Conservation (phyloP, 441 rosid species). For the Aleurites moluccanus region DNA sequence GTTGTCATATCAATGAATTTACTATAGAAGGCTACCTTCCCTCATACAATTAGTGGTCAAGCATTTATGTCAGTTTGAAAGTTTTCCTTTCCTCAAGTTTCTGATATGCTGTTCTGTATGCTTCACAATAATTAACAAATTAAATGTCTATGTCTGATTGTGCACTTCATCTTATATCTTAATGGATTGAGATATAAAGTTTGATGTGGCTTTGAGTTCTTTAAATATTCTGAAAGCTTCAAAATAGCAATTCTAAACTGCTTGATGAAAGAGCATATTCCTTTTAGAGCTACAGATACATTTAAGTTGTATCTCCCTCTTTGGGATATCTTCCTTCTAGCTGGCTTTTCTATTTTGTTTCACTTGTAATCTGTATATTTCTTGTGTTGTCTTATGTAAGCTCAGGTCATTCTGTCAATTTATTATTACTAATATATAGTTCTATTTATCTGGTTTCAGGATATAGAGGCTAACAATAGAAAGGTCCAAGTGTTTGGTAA, state of each 20-base stretch:
- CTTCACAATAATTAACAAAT: neutral
- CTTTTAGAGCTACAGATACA: neutral
- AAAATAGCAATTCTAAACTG: neutral
- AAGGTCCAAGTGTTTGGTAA: slow-evolving; percentile 49
- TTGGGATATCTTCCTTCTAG: neutral
- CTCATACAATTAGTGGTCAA: neutral
- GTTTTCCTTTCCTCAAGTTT: neutral
- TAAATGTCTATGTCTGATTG: neutral
- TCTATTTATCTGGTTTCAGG: slow-evolving; percentile 49
- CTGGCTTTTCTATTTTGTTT: slow-evolving; percentile 9
- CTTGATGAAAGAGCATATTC: slow-evolving; percentile 11
- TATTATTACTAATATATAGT: neutral
- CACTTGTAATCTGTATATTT: slow-evolving; percentile 5
- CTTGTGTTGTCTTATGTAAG: slow-evolving; percentile 7
- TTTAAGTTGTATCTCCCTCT: neutral
- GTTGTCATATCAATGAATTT: neutral
- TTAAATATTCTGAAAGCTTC: neutral
- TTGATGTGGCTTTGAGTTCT: neutral
- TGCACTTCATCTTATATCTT: neutral
- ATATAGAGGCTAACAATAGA: slow-evolving; percentile 78
- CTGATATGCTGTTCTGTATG: neutral
- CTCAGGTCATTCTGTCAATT: neutral
- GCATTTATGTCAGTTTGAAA: neutral
- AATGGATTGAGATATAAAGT: neutral
- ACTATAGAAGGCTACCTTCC: neutral